Evolutionary conservation across 192 early-diverging fungal genomes (phyloP), one percentile per base, ranked within the genome.

Genomic region (Coemansia furcata): DNA sequence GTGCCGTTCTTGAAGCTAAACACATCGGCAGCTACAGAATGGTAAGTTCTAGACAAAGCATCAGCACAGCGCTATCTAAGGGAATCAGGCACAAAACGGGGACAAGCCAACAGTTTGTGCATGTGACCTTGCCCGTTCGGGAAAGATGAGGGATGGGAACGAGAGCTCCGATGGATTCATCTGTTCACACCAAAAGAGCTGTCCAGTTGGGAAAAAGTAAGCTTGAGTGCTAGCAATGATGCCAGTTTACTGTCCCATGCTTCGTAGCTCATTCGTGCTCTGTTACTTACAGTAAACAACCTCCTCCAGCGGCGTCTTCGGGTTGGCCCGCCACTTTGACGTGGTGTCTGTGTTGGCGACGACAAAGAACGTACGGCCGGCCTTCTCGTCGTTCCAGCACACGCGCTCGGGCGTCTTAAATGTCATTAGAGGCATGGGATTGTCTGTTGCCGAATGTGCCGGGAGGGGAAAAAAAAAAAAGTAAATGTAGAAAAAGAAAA

Each of bases 351-450:
- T 64, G 38, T 65, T 52, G 37, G 74, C 73, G 36, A 81, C 74
- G 6, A 81, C 70, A 58, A 72, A 81, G 36, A 81, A 81, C 11
- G 74, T 76, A 32, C 67, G 63, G 3, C 73, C 74, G 21, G 67
- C 63, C 9, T 63, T 65, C 26, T 76, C 71, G 71, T 81, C 79
- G 57, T 65, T 58, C 74, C 74, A 81, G 74, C 79, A 75, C 26
- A 81, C 74, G 40, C 79, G 79, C 79, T 81, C 79, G 9, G 74
- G 74, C 23, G 79, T 81, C 58, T 73, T 76, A 62, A 81, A 81
- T 14, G 62, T 73, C 67, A 81, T 59, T 57, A 76, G 60, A 38
- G 74, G 60, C 79, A 81, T 81, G 17, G 15, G 40, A 33, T 10
- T 44, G 33, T 23, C 39, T 14, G 36, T 2, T 32, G 65, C 38